Percentiles rank a stretch among this genome's conserved stretches.
Evolutionary conservation across 2,329 filamentous ascomycete species (phyloP).

Genomic region (Botrytis sinoallii): DNA sequence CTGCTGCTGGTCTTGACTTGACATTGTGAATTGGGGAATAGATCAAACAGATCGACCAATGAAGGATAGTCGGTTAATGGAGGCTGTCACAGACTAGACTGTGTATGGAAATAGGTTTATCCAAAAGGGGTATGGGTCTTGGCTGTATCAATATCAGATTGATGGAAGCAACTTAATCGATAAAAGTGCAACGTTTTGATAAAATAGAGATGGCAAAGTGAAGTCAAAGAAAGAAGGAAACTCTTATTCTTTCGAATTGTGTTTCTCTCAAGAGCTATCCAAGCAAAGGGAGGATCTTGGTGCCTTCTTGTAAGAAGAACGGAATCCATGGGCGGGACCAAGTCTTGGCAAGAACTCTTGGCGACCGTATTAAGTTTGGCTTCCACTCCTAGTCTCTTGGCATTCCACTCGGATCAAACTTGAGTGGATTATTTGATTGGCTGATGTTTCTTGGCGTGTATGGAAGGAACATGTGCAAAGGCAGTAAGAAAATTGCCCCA

Average conservation of each 20-base stretch:
- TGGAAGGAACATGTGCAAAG: not conserved
- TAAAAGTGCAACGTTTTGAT: not conserved
- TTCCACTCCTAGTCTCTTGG: slow-evolving; percentile 18
- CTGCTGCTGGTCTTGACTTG: slow-evolving; percentile 20
- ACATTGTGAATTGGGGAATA: slow-evolving; percentile 3
- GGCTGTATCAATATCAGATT: not conserved
- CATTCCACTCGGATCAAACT: slow-evolving; percentile 13
- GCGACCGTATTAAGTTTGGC: not conserved
- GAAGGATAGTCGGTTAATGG: slow-evolving; percentile 11
- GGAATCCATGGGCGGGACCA: slow-evolving; percentile 8
- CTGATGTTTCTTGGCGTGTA: not conserved
- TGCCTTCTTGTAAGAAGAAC: slow-evolving; percentile 15
- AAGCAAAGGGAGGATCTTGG: slow-evolving; percentile 15
- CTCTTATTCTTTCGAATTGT: not conserved
- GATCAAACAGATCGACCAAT: slow-evolving; percentile 4
- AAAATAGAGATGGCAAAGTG: not conserved
- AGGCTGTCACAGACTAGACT: slow-evolving; percentile 8
- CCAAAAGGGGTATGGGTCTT: not conserved
- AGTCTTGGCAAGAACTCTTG: slow-evolving; percentile 4
- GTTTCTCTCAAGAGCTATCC: not conserved
- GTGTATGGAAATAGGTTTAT: not conserved
- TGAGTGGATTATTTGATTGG: slow-evolving; percentile 1
- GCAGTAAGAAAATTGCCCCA: not conserved
- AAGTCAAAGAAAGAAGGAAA: not conserved
- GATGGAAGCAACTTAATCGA: not conserved